phyloP scores from a whole-genome alignment of 768 basidiomycete species.

The Leccinellum albellum region DNA sequence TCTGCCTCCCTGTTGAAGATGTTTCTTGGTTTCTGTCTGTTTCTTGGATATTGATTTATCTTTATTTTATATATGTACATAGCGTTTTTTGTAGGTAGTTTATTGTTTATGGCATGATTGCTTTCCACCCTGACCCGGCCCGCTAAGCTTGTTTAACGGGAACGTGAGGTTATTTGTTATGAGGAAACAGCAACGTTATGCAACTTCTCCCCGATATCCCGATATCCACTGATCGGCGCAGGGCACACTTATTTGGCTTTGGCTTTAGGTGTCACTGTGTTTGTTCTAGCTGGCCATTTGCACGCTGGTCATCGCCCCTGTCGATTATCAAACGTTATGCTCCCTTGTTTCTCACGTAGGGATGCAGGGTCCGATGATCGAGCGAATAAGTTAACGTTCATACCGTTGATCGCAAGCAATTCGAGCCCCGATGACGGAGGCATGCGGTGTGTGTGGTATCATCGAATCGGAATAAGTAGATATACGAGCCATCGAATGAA shows the following conservation, averaged over 20 bases:
- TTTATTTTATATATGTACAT: background rate
- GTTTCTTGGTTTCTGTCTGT: background rate
- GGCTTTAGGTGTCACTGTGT: background rate
- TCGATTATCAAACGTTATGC: background rate
- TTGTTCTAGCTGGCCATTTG: background rate
- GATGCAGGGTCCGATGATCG: background rate
- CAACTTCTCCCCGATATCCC: background rate
- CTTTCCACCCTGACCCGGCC: background rate
- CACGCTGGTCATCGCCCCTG: background rate
- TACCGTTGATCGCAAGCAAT: background rate
- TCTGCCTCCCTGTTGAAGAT: background rate
- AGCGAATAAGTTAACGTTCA: background rate
- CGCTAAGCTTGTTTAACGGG: no score
- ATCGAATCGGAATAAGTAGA: no score
- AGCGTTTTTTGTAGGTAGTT: background rate
- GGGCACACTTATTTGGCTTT: background rate
- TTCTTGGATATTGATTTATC: background rate
- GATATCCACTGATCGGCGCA: background rate
- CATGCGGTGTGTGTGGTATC: background rate
- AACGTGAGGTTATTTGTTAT: background rate
- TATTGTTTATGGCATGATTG: background rate
- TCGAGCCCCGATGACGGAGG: background rate
- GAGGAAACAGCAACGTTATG: background rate
- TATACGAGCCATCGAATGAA: no score
- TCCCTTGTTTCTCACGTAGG: background rate